phyloP scores from a whole-genome alignment of 805 yeast genomes.

The Tetrapisispora taiwanensis region DNA sequence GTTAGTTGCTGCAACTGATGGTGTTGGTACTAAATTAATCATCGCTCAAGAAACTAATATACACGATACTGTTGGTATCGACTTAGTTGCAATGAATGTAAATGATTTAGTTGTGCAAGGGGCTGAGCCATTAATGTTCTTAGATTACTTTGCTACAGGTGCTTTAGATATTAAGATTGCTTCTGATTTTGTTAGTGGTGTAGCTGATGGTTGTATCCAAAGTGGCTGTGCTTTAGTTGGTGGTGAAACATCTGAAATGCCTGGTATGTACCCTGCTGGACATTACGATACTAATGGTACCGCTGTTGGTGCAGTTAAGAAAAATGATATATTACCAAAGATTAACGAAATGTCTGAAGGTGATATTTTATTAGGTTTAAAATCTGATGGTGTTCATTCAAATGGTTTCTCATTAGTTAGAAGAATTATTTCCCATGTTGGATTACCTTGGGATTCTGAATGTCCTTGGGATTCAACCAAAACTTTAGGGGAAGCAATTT shows the following conservation, averaged over 20 bases:
- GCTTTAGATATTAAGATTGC: slow-evolving; percentile 77
- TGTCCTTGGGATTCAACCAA: slow-evolving; percentile 78
- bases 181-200: slow-evolving; percentile 84
- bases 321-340: slow-evolving; percentile 64
- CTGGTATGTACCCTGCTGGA: slow-evolving; percentile 91
- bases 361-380: slow-evolving; percentile 75
- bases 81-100: slow-evolving; percentile 97
- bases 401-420: slow-evolving; percentile 94
- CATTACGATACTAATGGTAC: slow-evolving; percentile 99
- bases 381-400: slow-evolving; percentile 90
- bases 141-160: slow-evolving; percentile 95
- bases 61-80: slow-evolving; percentile 97
- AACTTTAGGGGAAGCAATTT: slow-evolving; percentile 75
- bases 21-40: slow-evolving; percentile 95
- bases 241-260: slow-evolving; percentile 99
- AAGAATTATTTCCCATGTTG: slow-evolving; percentile 72
- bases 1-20: slow-evolving; percentile 96
- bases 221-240: slow-evolving; percentile 98
- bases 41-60: slow-evolving; percentile 83
- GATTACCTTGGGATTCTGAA: slow-evolving; percentile 54
- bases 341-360: slow-evolving; percentile 60
- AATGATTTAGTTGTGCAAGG: slow-evolving; percentile 97
- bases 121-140: slow-evolving; percentile 91
- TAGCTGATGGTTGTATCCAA: slow-evolving; percentile 88
- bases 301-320: slow-evolving; percentile 91